These are phyloP conservation scores for Oryza meyeriana DNA, from an alignment of 176 grass and related monocot genomes.

Conservation along the genomic window DNA sequence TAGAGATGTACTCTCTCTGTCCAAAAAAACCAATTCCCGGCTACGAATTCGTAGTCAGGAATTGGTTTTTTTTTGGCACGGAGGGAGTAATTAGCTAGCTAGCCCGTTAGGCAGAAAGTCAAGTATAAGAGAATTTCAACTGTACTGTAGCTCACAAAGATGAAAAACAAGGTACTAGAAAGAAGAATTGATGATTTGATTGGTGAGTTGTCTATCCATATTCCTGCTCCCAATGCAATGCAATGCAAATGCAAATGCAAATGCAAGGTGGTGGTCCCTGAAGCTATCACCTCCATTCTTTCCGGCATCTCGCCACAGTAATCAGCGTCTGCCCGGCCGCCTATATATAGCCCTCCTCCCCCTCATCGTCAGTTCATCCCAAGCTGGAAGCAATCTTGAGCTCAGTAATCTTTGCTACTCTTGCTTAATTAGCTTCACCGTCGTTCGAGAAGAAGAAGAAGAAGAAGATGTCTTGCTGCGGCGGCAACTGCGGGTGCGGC, in stretches of 20 bases:
- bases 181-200: background rate
- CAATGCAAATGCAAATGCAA: background rate
- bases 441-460: background rate
- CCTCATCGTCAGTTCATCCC: background rate
- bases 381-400: conserved; percentile 17
- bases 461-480: conserved; percentile 74
- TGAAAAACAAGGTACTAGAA: background rate
- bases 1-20: too few relatives aligned
- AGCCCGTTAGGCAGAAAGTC: background rate
- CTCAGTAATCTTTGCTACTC: background rate
- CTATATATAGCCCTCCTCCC: conserved; percentile 44
- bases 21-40: too few relatives aligned
- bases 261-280: conserved; percentile 13
- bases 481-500: conserved; percentile 83
- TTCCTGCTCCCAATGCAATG: conserved; percentile 25
- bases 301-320: background rate
- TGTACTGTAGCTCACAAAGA: background rate
- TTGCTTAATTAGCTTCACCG: too few relatives aligned
- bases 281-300: conserved; percentile 38
- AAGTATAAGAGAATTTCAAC: background rate
- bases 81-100: background rate
- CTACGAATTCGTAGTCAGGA: too few relatives aligned
- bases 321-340: background rate
- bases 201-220: background rate
- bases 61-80: too few relatives aligned